Evolutionary conservation across 2,329 filamentous ascomycete genomes (phyloP), one percentile per base, ranked within the genome.

Genomic region (Stachybotrys echinatus): DNA sequence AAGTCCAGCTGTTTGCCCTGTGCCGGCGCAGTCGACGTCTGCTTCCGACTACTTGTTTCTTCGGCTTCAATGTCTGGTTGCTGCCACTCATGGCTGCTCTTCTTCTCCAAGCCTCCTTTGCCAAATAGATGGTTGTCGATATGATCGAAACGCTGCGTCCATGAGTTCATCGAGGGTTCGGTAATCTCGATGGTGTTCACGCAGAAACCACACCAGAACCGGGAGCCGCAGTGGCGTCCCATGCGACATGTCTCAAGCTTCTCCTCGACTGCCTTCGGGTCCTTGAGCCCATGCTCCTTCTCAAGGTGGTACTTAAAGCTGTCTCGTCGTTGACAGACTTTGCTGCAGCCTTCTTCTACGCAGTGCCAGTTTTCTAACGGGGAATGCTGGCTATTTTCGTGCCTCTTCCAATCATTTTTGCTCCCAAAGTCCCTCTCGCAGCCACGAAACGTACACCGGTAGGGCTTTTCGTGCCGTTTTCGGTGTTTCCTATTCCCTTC

Each of bases 401-500:
- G 92, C 2, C 92, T 83, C 64, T 95, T 95, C 92, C 83, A 96
- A 66, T 96, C 92, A 52, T 90, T 92, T 63, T 96, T 95, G 66
- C 88, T 92, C n/a, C 92, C 92, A 57, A 96, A 96, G 0, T 64
- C 74, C 61, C 89, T 91, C 45, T 69, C 66, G 61, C 92, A 96
- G 23, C 71, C 68, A 8, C 74, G 67, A 55, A 84, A 88, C 0
- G 90, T 95, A 66, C 92, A 96, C 12, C 84, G 84, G 54, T 92
- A 96, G 0, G 90, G 92, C 55, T 83, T 84, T 7, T 81, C 77
- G 64, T 96, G 92, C 2, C 91, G 83, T 63, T 90, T 92, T 65
- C 81, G 74, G 64, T 96, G 92, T 65, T 96, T 96, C 55, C 88
- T 92, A 20, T 19, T n/a, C n/a, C 17, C 21, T 17, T n/a, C 18